Evolutionary conservation across 2,329 filamentous ascomycete species (phyloP).

Genomic region (Pestalotiopsis sp.): DNA sequence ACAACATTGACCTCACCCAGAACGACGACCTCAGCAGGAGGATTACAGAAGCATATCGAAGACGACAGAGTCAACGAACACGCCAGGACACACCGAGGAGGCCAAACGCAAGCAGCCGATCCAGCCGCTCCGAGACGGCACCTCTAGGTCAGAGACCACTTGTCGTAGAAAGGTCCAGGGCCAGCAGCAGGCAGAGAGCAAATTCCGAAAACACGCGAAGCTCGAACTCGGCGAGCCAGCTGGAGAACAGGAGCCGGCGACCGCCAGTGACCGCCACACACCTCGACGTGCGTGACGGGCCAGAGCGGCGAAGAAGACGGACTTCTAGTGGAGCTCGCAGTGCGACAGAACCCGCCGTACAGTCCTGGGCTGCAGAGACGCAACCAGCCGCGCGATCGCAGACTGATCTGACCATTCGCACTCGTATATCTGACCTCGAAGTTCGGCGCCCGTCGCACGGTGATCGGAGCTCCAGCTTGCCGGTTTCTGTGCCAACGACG

Average conservation of each 20-base stretch:
- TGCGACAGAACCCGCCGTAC: slow-evolving; percentile 48
- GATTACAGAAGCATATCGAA: slow-evolving; percentile 85
- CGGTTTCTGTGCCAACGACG: slow-evolving; percentile 20
- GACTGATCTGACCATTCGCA: slow-evolving; percentile 60
- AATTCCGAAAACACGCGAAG: slow-evolving; percentile 32
- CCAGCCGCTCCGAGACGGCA: slow-evolving; percentile 36
- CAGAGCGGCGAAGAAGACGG: slow-evolving; percentile 48
- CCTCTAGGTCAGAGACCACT: slow-evolving; percentile 28
- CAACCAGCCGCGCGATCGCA: slow-evolving; percentile 63
- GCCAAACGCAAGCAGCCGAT: slow-evolving; percentile 41
- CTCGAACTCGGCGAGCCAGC: slow-evolving; percentile 42
- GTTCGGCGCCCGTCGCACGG: slow-evolving; percentile 41
- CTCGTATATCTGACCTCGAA: slow-evolving; percentile 40
- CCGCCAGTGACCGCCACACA: slow-evolving; percentile 51
- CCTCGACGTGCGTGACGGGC: slow-evolving; percentile 51
- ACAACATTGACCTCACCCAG: slow-evolving; percentile 80
- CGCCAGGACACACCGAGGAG: slow-evolving; percentile 50
- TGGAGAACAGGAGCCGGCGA: slow-evolving; percentile 54
- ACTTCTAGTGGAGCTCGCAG: slow-evolving; percentile 60
- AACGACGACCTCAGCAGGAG: slow-evolving; percentile 90
- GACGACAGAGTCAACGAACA: slow-evolving; percentile 69
- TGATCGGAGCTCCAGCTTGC: slow-evolving; percentile 45
- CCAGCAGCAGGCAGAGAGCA: slow-evolving; percentile 30
- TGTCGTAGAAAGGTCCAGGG: slow-evolving; percentile 24
- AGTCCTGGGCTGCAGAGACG: slow-evolving; percentile 42